phyloP scores from a whole-genome alignment of 768 basidiomycete species.

The Mycena pura region DNA sequence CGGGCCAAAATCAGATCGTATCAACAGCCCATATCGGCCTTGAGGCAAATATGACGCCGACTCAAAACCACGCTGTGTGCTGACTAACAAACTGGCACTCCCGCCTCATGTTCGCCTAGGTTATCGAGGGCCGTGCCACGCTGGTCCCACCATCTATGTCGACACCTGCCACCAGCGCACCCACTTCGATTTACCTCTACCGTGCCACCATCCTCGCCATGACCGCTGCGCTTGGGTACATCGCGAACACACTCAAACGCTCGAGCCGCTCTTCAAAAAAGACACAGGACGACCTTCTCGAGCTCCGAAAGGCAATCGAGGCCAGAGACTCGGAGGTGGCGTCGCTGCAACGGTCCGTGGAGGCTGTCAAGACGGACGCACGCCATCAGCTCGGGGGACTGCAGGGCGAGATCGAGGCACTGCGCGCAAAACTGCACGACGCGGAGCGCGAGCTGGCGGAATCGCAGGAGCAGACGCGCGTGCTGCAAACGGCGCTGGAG shows the following conservation, averaged over 20 bases:
- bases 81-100: constrained; percentile 21
- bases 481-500: constrained; percentile 5
- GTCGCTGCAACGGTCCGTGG: constrained; percentile 16
- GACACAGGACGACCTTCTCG: constrained; percentile 18
- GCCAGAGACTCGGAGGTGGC: constrained; percentile 16
- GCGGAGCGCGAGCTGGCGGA: constrained; percentile 9
- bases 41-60: constrained; percentile 4
- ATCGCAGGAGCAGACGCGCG: background rate
- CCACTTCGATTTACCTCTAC: constrained; percentile 11
- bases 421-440: background rate
- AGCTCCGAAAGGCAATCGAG: constrained; percentile 25
- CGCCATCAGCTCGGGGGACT: background rate
- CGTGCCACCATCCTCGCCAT: constrained; percentile 9
- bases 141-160: constrained; percentile 7
- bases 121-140: constrained; percentile 3
- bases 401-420: background rate
- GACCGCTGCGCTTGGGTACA: constrained; percentile 15
- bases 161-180: background rate
- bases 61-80: constrained; percentile 16
- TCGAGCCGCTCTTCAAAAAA: constrained; percentile 7
- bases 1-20: background rate
- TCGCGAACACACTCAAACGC: constrained; percentile 12
- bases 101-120: constrained; percentile 21
- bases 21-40: background rate
- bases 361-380: constrained; percentile 16